Conservation (phyloP, 495 filamentous ascomycete species). For the Tuber borchii region DNA sequence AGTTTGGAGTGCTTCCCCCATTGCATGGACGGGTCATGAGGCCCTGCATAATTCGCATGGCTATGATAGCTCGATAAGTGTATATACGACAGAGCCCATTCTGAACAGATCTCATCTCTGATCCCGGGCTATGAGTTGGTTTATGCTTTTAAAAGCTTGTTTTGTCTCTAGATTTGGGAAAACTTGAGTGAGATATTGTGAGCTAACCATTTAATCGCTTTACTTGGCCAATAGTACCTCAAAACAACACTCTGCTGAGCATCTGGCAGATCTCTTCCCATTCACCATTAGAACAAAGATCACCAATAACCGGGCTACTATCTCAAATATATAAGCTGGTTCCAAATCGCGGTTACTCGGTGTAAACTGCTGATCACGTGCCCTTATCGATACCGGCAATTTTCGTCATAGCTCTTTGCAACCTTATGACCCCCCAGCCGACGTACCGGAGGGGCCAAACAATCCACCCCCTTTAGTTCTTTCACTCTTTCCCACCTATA, state of each 20-base stretch:
- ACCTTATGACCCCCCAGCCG: background rate
- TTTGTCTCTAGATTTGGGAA: background rate
- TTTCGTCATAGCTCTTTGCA: background rate
- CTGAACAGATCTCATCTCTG: background rate
- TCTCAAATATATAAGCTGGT: background rate
- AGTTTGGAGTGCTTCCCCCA: background rate
- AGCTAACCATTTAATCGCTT: background rate
- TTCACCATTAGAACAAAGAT: background rate
- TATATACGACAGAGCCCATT: background rate
- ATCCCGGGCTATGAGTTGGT: background rate
- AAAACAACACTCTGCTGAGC: background rate
- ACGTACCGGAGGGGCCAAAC: background rate
- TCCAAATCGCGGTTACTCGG: background rate
- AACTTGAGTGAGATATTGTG: constrained; percentile 2
- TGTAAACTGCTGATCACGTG: background rate
- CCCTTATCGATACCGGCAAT: background rate
- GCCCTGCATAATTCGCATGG: background rate
- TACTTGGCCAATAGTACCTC: background rate
- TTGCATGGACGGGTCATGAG: background rate
- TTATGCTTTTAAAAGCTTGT: background rate
- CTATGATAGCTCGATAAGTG: background rate
- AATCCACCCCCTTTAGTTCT: background rate
- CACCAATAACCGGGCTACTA: background rate
- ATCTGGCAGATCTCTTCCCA: background rate
- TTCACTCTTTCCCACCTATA: background rate